phyloP scores from a whole-genome alignment of 805 yeast genomes.

The Saccharomycopsis guyanensis region DNA sequence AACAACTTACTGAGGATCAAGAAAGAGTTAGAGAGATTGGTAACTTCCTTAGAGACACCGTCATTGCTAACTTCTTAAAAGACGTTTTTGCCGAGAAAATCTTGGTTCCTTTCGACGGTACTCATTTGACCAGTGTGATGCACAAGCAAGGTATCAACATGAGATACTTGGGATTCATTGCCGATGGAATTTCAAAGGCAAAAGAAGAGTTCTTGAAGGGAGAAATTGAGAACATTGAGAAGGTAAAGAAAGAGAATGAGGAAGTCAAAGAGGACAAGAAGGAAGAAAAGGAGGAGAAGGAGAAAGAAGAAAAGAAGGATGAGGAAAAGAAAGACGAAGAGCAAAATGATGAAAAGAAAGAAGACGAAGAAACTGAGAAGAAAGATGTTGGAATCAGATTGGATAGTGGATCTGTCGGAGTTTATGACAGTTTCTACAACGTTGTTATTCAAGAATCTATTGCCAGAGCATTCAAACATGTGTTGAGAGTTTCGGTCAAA shows the following conservation, averaged over 20 bases:
- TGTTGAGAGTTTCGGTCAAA: constrained; percentile 44
- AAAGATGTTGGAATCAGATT: constrained; percentile 16
- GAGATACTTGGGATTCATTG: constrained; percentile 74
- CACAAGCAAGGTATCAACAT: constrained; percentile 82
- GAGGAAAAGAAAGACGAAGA: constrained; percentile 24
- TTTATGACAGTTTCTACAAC: constrained; percentile 20
- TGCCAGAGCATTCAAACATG: constrained; percentile 72
- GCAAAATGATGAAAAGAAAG: constrained; percentile 22
- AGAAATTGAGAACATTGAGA: constrained; percentile 22
- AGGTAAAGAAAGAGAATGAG: constrained; percentile 29
- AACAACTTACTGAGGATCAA: constrained; percentile 42
- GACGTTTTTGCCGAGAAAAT: constrained; percentile 40
- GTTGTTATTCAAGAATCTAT: constrained; percentile 49
- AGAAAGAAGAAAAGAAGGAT: constrained; percentile 24
- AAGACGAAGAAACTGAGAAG: constrained; percentile 22
- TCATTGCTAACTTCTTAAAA: constrained; percentile 56
- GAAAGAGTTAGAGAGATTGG: constrained; percentile 60
- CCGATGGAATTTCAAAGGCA: constrained; percentile 28
- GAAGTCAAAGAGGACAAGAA: constrained; percentile 29
- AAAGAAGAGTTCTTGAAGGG: constrained; percentile 10
- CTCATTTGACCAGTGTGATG: constrained; percentile 56
- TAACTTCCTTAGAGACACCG: constrained; percentile 45
- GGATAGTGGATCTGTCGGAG: constrained; percentile 12
- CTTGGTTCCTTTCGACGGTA: constrained; percentile 74
- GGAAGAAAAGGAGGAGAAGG: constrained; percentile 25